phyloP scores from a whole-genome alignment of 305 asterid species.

The Lippia alba region DNA sequence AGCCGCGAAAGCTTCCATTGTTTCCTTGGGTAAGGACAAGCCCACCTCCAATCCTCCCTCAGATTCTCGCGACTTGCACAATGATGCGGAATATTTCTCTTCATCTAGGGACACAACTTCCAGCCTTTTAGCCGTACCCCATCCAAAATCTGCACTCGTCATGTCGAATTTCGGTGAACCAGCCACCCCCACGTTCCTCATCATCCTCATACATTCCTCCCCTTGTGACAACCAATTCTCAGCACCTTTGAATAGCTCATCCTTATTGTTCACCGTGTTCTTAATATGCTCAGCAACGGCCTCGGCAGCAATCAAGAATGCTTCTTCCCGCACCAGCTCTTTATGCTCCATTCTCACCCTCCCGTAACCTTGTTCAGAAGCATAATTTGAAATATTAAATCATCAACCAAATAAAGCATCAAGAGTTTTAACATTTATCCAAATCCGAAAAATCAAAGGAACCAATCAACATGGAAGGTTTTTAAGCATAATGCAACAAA shows the following conservation, averaged over 20 bases:
- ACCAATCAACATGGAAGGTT: too few species aligned
- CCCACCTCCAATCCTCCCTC: constrained; percentile 41
- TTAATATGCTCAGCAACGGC: constrained; percentile 37
- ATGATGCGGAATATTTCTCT: constrained; percentile 39
- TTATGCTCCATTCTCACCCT: constrained; percentile 5
- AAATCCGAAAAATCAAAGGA: too few species aligned
- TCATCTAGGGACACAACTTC: constrained; percentile 47
- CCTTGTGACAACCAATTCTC: constrained; percentile 31
- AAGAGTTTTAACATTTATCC: too few species aligned
- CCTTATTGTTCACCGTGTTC: constrained; percentile 29
- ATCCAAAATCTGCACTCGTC: constrained; percentile 46
- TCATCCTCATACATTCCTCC: background rate
- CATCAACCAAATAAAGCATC: too few species aligned
- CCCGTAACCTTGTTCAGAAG: background rate
- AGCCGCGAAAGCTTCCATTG: constrained; percentile 51
- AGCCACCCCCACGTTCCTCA: constrained; percentile 12
- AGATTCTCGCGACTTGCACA: constrained; percentile 39
- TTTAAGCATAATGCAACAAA: too few species aligned
- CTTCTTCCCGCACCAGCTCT: constrained; percentile 31
- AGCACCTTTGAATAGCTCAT: constrained; percentile 31
- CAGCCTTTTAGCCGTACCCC: constrained; percentile 44
- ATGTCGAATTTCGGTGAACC: constrained; percentile 53
- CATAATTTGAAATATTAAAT: too few species aligned
- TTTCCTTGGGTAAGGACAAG: constrained; percentile 8
- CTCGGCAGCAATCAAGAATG: constrained; percentile 38